Evolutionary conservation across 768 basidiomycete genomes (phyloP), one percentile per base, ranked within the genome.

Genomic region (Kwoniella dejecticola): DNA sequence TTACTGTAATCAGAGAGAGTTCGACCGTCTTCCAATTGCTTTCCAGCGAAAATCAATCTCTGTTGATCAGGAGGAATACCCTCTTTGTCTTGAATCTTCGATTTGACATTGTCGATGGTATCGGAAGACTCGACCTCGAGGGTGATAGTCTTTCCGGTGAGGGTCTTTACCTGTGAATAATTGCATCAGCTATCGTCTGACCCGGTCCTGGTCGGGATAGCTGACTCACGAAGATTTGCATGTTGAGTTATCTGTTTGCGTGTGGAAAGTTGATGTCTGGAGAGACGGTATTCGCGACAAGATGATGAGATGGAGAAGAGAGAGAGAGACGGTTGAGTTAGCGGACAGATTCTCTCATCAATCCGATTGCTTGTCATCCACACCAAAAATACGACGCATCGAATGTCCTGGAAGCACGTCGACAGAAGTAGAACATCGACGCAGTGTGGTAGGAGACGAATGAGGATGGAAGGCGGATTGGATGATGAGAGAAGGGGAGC

Each of bases 121-220:
- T 92, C 90, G 0, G 89, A 90, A 0, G 90, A 91, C 79, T 93
- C 90, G 38, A 93, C 91, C 76, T 94, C 91, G 26, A 74, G 67
- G 77, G 91, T 94, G 84, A 94, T 93, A 74, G 94, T 96, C 85
- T 96, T 96, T 80, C 91, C 92, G 86, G 92, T 95, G 74, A 95
- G 90, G 57, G 91, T 91, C 83, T 91, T 96, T 56, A 97, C 66
- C 66, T 67, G 33, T 42, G 30, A 11, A 38, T 41, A 47, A 26
- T 17, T n/a, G 17, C 46, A 46, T 64, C 26, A 53, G 49, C 62
- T 26, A n/a, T n/a, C 17, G 21, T 41, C 27, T 11, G 30, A 13
- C 38, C 10, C 7, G 40, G 2, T 26, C 6, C 1, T 50, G 30
- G 12, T 21, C 17, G 10, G 1, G 27, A 46, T 3, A 48, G 24